phyloP scores from a whole-genome alignment of 2,329 filamentous ascomycete species.

The Diaporthe australafricana region DNA sequence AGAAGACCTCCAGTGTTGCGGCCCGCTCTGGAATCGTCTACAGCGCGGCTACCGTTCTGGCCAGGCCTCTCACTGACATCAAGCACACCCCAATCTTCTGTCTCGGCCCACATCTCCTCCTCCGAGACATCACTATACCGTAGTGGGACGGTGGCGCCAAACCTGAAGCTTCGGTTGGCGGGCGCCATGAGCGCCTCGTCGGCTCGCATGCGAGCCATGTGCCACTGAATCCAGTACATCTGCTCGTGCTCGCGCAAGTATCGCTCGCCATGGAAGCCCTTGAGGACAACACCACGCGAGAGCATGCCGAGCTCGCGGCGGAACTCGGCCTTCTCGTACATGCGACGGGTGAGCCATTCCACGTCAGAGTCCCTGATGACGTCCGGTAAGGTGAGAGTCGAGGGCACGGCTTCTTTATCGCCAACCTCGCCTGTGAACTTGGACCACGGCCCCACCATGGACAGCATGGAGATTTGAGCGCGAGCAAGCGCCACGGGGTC shows the following conservation, averaged over 20 bases:
- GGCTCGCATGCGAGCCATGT: conserved; percentile 46
- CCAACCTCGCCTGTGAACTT: conserved; percentile 65
- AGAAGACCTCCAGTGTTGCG: background rate
- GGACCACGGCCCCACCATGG: conserved; percentile 71
- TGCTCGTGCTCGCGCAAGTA: conserved; percentile 73
- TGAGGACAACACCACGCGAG: conserved; percentile 67
- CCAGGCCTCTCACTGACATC: conserved; percentile 35
- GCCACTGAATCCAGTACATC: conserved; percentile 64
- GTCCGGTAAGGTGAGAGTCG: conserved; percentile 44
- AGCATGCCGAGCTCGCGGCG: conserved; percentile 69
- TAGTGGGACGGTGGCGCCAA: conserved; percentile 39
- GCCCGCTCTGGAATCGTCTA: conserved; percentile 14
- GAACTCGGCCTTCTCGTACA: conserved; percentile 70
- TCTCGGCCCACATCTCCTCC: conserved; percentile 39
- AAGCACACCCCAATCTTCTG: conserved; percentile 39
- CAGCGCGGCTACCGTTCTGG: background rate
- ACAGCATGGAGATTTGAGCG: conserved; percentile 72
- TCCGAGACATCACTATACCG: conserved; percentile 40
- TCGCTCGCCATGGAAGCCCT: conserved; percentile 68
- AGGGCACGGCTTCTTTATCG: conserved; percentile 49
- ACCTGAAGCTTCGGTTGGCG: conserved; percentile 39
- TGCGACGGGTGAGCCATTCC: conserved; percentile 63
- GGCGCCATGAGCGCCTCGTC: conserved; percentile 35
- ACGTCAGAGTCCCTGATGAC: conserved; percentile 61
- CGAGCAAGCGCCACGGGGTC: conserved; percentile 69